A percentile compares a stretch with the other conserved stretches of the same genome.
phyloP scores from a whole-genome alignment of 768 basidiomycete species.

The Nidularia pulvinata region DNA sequence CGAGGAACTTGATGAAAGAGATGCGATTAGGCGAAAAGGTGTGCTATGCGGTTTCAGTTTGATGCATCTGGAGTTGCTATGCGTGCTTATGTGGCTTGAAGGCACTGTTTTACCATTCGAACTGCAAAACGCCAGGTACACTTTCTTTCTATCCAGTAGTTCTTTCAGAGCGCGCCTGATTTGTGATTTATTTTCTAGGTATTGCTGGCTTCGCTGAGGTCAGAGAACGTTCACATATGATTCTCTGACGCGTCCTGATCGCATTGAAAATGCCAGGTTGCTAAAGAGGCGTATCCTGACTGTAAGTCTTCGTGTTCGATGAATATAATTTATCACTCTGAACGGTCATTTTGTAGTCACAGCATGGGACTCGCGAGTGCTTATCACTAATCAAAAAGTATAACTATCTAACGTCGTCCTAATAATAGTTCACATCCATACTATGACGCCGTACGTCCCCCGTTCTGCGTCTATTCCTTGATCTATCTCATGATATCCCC shows the following conservation, averaged over 20 bases:
- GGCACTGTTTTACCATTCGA: slow-evolving; percentile 89
- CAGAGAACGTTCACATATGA: slow-evolving; percentile 4
- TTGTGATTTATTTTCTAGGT: slow-evolving; percentile 35
- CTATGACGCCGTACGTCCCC: slow-evolving; percentile 60
- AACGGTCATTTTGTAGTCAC: slow-evolving; percentile 76
- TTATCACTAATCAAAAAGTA: neutral
- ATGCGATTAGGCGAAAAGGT: slow-evolving; percentile 81
- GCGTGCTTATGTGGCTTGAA: slow-evolving; percentile 16
- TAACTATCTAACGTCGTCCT: slow-evolving; percentile 4
- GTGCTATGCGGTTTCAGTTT: slow-evolving; percentile 6
- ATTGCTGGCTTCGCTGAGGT: slow-evolving; percentile 86
- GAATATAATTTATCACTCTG: neutral
- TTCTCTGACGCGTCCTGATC: slow-evolving; percentile 3
- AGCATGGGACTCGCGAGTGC: slow-evolving; percentile 86
- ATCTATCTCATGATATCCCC: neutral
- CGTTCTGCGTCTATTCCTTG: neutral
- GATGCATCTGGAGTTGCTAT: neutral
- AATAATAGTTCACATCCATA: slow-evolving; percentile 67
- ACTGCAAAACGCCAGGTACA: slow-evolving; percentile 70
- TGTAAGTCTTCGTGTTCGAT: slow-evolving; percentile 43
- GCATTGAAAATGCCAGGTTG: slow-evolving; percentile 45
- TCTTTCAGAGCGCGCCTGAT: neutral
- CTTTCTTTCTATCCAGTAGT: no score
- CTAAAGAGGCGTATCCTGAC: slow-evolving; percentile 88
- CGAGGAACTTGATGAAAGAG: slow-evolving; percentile 80